These are phyloP conservation scores for Voacanga thouarsii DNA, from an alignment of 257 asterid genomes.

Conservation along the genomic window DNA sequence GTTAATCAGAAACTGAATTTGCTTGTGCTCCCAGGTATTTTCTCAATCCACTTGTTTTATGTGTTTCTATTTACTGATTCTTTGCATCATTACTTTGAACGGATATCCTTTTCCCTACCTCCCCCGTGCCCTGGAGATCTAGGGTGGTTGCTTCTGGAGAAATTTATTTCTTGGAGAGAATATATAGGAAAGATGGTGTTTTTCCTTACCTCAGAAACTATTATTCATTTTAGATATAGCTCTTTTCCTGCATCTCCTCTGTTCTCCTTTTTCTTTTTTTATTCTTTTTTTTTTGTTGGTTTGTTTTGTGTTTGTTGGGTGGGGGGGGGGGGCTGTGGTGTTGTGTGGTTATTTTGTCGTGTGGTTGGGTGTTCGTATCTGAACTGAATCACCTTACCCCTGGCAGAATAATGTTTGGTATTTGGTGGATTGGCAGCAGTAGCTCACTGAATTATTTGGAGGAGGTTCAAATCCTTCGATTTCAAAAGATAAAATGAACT, in stretches of 20 bases:
- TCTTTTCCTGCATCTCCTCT: too few species aligned
- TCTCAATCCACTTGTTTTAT: neutral
- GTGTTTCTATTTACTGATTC: too few species aligned
- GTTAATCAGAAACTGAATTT: neutral
- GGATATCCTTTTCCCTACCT: neutral
- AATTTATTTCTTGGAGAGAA: too few species aligned
- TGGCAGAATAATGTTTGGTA: neutral
- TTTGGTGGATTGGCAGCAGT: neutral
- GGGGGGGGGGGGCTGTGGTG: neutral
- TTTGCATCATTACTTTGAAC: neutral
- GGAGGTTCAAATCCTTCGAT: neutral
- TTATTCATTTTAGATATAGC: neutral
- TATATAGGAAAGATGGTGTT: neutral
- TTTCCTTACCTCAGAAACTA: neutral
- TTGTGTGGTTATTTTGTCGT: neutral
- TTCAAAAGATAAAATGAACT: neutral
- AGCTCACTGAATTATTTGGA: neutral
- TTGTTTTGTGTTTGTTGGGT: neutral
- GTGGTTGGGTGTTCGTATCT: neutral
- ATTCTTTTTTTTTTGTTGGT: too few species aligned
- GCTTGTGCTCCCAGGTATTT: neutral
- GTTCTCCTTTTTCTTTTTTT: neutral
- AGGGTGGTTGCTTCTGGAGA: neutral
- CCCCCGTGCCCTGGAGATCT: neutral
- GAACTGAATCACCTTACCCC: neutral